These are phyloP conservation scores for Pythium scleroteichum DNA, from an alignment of 352 stramenopile species.

Conservation along the genomic window DNA sequence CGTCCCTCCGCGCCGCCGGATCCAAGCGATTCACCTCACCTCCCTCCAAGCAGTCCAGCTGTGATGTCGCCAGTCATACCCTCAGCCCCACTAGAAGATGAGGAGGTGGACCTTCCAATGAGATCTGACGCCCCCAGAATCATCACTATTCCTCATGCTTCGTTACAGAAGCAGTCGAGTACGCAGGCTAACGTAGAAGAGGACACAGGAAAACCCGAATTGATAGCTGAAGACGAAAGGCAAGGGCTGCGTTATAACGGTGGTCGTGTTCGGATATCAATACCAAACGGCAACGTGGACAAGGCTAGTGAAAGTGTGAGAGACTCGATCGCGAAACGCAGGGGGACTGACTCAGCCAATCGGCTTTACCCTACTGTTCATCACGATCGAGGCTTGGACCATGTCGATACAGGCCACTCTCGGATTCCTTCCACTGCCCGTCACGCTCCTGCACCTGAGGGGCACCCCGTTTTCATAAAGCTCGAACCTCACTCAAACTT, in stretches of 20 bases:
- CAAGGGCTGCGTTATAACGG: neutral
- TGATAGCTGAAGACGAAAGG: conserved; percentile 8
- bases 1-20: conserved; percentile 24
- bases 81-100: conserved; percentile 29
- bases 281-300: conserved; percentile 12
- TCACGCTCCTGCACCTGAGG: conserved; percentile 25
- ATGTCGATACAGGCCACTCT: neutral
- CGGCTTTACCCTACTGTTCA: conserved; percentile 25
- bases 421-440: neutral
- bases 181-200: conserved; percentile 7
- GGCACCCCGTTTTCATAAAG: conserved; percentile 68
- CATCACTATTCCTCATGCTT: conserved; percentile 16
- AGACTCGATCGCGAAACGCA: conserved; percentile 22
- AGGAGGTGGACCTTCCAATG: conserved; percentile 14
- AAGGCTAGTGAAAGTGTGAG: conserved; percentile 21
- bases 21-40: conserved; percentile 27
- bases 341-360: conserved; percentile 11
- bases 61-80: conserved; percentile 7
- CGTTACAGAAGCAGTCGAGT: neutral
- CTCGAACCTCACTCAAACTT: conserved; percentile 82
- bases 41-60: conserved; percentile 7
- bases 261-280: conserved; percentile 9
- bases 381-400: neutral
- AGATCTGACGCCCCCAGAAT: conserved; percentile 14
- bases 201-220: neutral